Percentiles rank a stretch among this genome's conserved stretches.
These are phyloP conservation scores for Pisolithus thermaeus DNA, from an alignment of 1,284 basidiomycete genomes.

Conservation along the genomic window DNA sequence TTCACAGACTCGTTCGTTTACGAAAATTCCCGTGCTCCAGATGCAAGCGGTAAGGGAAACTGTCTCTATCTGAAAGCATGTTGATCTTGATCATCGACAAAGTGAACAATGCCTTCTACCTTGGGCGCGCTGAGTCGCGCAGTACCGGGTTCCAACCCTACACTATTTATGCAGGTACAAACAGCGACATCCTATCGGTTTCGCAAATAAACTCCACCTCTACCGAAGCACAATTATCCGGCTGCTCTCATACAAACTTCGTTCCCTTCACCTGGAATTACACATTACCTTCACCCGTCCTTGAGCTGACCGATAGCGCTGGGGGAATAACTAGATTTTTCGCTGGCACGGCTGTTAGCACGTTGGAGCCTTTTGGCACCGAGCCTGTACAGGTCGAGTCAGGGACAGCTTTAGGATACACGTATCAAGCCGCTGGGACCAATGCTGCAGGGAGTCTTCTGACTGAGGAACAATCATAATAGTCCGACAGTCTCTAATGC, in stretches of 20 bases:
- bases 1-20: conserved; percentile 5
- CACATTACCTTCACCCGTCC: neutral
- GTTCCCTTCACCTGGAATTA: conserved; percentile 9
- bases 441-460: no score
- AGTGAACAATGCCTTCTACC: conserved; percentile 9
- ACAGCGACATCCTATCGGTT: conserved; percentile 6
- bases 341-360: neutral
- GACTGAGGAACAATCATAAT: no score
- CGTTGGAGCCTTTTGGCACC: neutral
- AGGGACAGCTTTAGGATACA: no score
- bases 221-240: conserved; percentile 5
- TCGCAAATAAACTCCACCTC: neutral
- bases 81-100: neutral
- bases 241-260: conserved; percentile 2
- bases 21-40: conserved; percentile 6
- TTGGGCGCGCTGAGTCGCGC: conserved; percentile 8
- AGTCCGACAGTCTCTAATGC: no score
- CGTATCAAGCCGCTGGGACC: no score
- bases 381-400: neutral
- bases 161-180: conserved; percentile 12
- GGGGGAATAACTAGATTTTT: conserved; percentile 6
- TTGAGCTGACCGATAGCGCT: conserved; percentile 3
- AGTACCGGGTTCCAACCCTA: conserved; percentile 4
- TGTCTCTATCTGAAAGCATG: neutral
- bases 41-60: conserved; percentile 4